Percentiles rank a stretch among this genome's conserved stretches.
Evolutionary conservation across 1,284 basidiomycete genomes (phyloP).

Genomic region (Boletellus sp.): DNA sequence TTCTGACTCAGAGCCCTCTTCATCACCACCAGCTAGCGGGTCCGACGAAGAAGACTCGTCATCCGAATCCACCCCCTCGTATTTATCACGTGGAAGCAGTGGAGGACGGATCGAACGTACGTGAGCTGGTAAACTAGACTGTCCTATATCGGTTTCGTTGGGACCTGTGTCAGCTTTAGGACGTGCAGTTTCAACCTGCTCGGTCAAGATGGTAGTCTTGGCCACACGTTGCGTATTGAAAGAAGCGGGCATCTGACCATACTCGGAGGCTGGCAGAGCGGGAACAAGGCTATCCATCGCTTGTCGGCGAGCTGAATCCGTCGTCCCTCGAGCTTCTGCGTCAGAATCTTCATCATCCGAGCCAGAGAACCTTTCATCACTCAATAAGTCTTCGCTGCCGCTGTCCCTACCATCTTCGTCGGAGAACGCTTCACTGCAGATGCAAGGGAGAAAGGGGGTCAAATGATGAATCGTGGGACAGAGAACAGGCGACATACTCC

Average conservation of each 20-base stretch:
- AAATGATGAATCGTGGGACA: conserved; percentile 1
- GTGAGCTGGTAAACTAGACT: conserved; percentile 10
- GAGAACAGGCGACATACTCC: conserved; percentile 54
- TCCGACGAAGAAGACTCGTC: conserved; percentile 58
- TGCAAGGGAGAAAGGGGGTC: conserved; percentile 5
- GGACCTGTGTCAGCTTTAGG: conserved; percentile 4
- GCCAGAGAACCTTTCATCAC: conserved; percentile 43
- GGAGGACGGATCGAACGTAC: conserved; percentile 56
- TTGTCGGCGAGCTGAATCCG: conserved; percentile 44
- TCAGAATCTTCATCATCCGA: conserved; percentile 38
- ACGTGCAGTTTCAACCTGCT: conserved; percentile 33
- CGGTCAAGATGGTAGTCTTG: conserved; percentile 46
- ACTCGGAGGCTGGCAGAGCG: conserved; percentile 65
- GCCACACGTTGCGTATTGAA: conserved; percentile 69
- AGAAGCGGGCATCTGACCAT: conserved; percentile 74
- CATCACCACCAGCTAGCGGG: conserved; percentile 40
- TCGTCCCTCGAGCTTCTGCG: conserved; percentile 27
- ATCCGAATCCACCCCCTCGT: conserved; percentile 83
- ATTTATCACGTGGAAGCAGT: conserved; percentile 72
- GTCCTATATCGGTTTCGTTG: conserved; percentile 6
- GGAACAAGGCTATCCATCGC: conserved; percentile 74
- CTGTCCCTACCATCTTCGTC: conserved; percentile 51
- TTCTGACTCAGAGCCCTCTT: conserved; percentile 61
- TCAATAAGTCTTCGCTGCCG: conserved; percentile 35
- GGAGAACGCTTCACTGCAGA: conserved; percentile 53